Base-by-base conservation (phyloP, 2,329 filamentous ascomycete genomes). In the Neopestalotiopsis clavispora region DNA sequence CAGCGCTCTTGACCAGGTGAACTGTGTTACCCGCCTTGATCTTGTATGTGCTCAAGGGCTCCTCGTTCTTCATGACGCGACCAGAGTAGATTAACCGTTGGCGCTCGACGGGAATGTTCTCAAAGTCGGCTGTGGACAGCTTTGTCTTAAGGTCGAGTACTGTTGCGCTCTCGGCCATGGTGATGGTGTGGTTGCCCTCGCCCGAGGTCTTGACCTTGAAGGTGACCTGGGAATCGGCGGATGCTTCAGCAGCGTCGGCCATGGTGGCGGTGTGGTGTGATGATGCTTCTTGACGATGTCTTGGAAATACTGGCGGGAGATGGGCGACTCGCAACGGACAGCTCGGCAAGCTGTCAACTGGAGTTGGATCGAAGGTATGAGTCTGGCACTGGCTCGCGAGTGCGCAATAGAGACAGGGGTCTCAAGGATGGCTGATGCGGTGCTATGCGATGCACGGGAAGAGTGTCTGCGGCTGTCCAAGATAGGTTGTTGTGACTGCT, bases 201-300 rank as follows among this genome's bases (percentile, higher is more conserved):
- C 91, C 92, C n/a, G 94, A 95, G n/a, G 94, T 93, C 86, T 98
- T 99, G 82, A 99, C 91, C 84, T 94, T 96, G 89, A 99, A 98
- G 80, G 93, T 97, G 83, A 99, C 84, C 76, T 95, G 91, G 76
- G 91, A 84, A 77, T 95, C 93, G 75, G 89, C 87, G 76, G 84
- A 79, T 73, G 85, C 80, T 70, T 88, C 86, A 74, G 84, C 80
- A 77, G 87, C 88, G 80, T 93, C 91, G 78, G 91, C 87, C 91
- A 93, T 93, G 74, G 71, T 75, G 78, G 65, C 69, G 65, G 34
- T 42, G 65, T 45, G 63, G 34, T 38, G 52, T 28, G 7, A 32
- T 42, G 52, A 42, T 42, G 64, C 9, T 20, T 28, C 14, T 30
- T 23, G 23, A 28, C 28, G 49, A 14, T 23, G 49, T 56, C 6